Evolutionary conservation across 176 grass and related monocot genomes (phyloP), one percentile per base, ranked within the genome.

Genomic region (Microstegium vimineum): DNA sequence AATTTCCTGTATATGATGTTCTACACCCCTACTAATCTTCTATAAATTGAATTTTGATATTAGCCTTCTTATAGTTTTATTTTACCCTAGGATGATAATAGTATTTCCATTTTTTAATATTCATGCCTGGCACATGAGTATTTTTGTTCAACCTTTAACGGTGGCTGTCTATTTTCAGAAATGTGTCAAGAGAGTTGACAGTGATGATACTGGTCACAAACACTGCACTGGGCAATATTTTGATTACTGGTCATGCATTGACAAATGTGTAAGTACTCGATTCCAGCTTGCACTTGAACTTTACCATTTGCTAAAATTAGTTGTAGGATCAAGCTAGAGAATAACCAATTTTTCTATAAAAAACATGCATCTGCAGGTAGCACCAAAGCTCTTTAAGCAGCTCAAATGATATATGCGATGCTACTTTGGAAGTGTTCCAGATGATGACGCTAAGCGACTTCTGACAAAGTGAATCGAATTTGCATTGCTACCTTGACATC

Each of bases 151-250:
- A 72, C 17, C 69, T 17, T 62, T 34, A 45, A 42, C 31, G 23
- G 33, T 82, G 13, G 0, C 45, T 47, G 4, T 43, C 26, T 88
- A 42, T 23, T 87, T 25, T 56, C 89, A 94, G 89, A 82, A 38
- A 81, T 94, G 92, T 18, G 46, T 91, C 38, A 94, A 91, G 89
- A 83, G 89, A 74, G 64, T 91, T 0, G 83, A 94, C 49, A 82
- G 68, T 14, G 86, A 89, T 70, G 89, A 94, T 35, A 84, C 89
- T 60, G 92, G 82, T 7, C 89, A 89, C 62, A 94, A 94, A 62
- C 92, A 94, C 51, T 94, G 92, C 82, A 94, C 91, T 40, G 91
- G 88, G 49, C 88, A 94, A 75, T 94, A 86, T 64, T 94, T 94
- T 70, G 92, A 91, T 78, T 94, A 91, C 22, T 91, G 86, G 89